Evolutionary conservation across 2,329 filamentous ascomycete species (phyloP), one percentile per base, ranked within the genome.

Genomic region (Fusarium sp.): DNA sequence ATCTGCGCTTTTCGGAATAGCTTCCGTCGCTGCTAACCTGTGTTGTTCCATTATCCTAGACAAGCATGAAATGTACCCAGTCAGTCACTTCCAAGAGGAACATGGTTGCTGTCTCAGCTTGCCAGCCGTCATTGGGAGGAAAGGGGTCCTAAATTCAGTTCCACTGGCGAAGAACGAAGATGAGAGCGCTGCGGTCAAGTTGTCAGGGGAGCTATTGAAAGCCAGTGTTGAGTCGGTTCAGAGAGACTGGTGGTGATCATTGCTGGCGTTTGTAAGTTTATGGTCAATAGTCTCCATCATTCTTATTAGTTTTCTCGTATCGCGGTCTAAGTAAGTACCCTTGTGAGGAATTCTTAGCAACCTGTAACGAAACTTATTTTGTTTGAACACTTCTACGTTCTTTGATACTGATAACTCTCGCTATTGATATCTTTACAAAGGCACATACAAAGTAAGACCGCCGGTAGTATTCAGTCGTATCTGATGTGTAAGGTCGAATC

Each of bases 41-140:
- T 88, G 86, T 76, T 82, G 83, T 65, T 86, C 86, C 24, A 85
- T 89, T 18, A 75, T 88, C n/a, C 82, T 83, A 51, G 86, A 89
- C 72, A 82, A 84, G 65, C 80, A 82, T 12, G 83, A 85, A 50
- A 82, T 88, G 20, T 78, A 82, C 3, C 85, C 86, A 3, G 73
- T 89, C 36, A 87, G 85, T 57, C 85, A 87, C 75, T 87, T 82
- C 74, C 84, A 85, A 55, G 79, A 83, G 7, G 81, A 85, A 1
- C 80, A 84, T 7, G 82, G 81, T 3, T 87, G 86, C 66, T 88
- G 85, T 77, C 79, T 88, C 50, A 86, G 84, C 42, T 81, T 86
- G 79, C 86, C 86, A 1, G 86, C 82, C 7, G 81, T 87, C 1
- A 69, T 88, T 7, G 86, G 86, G 1, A 80, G 86, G 39, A 79